Base-by-base conservation (phyloP, 2,329 filamentous ascomycete genomes). In the Coniochaeta sp. region DNA sequence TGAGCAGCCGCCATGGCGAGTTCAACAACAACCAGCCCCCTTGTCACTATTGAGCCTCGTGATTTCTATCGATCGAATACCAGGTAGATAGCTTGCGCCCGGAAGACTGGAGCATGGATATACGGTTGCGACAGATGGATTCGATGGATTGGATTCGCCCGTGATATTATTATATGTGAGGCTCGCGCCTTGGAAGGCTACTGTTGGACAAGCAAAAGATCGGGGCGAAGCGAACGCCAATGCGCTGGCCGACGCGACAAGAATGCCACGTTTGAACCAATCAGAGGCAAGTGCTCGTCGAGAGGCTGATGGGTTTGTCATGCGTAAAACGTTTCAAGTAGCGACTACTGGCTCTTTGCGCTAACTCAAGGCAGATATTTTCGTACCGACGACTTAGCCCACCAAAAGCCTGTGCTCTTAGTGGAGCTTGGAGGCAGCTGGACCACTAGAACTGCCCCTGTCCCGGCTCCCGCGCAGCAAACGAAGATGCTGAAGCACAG, bases 1-100 rank as follows among this genome's bases (percentile, higher is more conserved):
- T 56, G 54, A 36, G 54, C 54, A 56, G 54, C 54, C 54, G 54
- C 54, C 54, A 56, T 56, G 54, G 54, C 54, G 22, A 52, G 47
- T 30, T 26, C 14, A 52, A 24, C 47, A 52, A 52, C 47, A 52
- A 52, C 47, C 47, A 30, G 47, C 47, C 47, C 47, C 47, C 47
- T 52, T 28, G 30, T 52, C 47, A 14, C 14, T 26, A 6, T 28
- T 14, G 2, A 5, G 47, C 24, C 14, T n/a, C 22, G 22, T 12
- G 22, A 28, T 30, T 10, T 24, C 16, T 30, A 14, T 28, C 14
- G 24, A 28, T 22, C 5, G 22, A 12, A 52, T 28, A 28, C 16
- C 22, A 30, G 12, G 26, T 52, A 14, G 17, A 52, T 4, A 22
- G 12, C 10, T 7, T 24, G 22, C 7, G 24, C 17, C 2, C 24